Percentiles rank a stretch among this genome's conserved stretches.
Evolutionary conservation across 2,329 filamentous ascomycete species (phyloP).

Genomic region (Tothia fuscella): DNA sequence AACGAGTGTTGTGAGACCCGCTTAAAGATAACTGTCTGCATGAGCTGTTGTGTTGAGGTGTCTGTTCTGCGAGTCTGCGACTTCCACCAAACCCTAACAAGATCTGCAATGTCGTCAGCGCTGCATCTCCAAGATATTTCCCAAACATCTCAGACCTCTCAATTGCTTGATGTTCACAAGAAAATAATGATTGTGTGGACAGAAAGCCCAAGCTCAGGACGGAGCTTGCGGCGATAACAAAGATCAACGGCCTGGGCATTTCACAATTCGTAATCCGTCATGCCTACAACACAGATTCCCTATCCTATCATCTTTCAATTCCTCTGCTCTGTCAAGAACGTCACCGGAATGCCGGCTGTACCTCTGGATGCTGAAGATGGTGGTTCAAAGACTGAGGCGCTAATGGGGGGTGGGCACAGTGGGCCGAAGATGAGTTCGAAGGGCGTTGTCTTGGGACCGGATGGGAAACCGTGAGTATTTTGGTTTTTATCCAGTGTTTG

Average conservation of each 20-base stretch:
- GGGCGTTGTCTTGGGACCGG: conserved; percentile 62
- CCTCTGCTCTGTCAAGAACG: conserved; percentile 24
- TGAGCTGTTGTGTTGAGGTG: too few relatives aligned
- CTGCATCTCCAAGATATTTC: not conserved
- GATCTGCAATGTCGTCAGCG: not conserved
- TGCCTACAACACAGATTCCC: conserved; percentile 24
- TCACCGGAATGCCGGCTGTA: conserved; percentile 26
- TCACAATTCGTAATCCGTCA: too few relatives aligned
- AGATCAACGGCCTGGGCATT: too few relatives aligned
- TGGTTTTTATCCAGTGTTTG: conserved; percentile 13
- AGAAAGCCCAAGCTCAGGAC: not conserved
- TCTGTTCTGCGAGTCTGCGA: too few relatives aligned
- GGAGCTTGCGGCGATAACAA: conserved; percentile 10
- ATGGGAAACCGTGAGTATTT: conserved; percentile 66
- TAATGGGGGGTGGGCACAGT: too few relatives aligned
- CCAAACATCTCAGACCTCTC: not conserved
- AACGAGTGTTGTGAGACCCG: too few relatives aligned
- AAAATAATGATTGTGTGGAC: not conserved
- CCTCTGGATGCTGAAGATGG: conserved; percentile 19
- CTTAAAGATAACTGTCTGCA: too few relatives aligned
- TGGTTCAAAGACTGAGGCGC: not conserved
- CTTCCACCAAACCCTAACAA: too few relatives aligned
- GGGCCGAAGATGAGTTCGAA: conserved; percentile 43
- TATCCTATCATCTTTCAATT: conserved; percentile 28
- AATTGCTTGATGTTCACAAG: not conserved